phyloP scores from a whole-genome alignment of 2,329 filamentous ascomycete species.

The Colletotrichum aenigma region DNA sequence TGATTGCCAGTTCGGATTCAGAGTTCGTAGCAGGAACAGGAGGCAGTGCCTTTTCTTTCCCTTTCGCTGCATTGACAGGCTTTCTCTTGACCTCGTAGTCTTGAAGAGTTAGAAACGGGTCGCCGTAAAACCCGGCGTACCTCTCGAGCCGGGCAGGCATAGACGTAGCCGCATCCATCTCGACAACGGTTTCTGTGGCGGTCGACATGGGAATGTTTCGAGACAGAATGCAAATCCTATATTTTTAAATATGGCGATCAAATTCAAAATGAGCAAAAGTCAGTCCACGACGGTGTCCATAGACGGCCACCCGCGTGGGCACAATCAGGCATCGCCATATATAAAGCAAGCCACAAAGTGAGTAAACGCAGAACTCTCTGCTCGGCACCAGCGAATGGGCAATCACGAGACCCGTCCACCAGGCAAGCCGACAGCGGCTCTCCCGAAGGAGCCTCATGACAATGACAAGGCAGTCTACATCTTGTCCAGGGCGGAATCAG shows the following conservation, averaged over 20 bases:
- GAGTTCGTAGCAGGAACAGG: background rate
- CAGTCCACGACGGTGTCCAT: background rate
- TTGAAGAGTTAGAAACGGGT: conserved; percentile 29
- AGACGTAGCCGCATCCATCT: background rate
- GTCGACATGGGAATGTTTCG: background rate
- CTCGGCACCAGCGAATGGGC: background rate
- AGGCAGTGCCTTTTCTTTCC: background rate
- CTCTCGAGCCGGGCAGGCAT: conserved; percentile 23
- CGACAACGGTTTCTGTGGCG: background rate
- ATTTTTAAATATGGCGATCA: background rate
- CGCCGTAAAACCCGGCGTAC: conserved; percentile 31
- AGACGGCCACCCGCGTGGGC: background rate
- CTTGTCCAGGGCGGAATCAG: background rate
- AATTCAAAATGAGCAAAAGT: background rate
- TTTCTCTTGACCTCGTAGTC: conserved; percentile 1
- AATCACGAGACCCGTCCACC: background rate
- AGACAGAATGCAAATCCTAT: background rate
- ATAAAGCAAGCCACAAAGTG: background rate
- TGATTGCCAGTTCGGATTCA: conserved; percentile 22
- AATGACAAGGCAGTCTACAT: conserved; percentile 6
- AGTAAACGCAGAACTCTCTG: background rate
- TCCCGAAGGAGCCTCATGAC: background rate
- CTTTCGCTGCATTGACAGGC: background rate
- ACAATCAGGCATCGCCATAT: background rate
- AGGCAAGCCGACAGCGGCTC: background rate